Base-by-base conservation (phyloP, 352 stramenopile species). In the Blastocystis sp. region DNA sequence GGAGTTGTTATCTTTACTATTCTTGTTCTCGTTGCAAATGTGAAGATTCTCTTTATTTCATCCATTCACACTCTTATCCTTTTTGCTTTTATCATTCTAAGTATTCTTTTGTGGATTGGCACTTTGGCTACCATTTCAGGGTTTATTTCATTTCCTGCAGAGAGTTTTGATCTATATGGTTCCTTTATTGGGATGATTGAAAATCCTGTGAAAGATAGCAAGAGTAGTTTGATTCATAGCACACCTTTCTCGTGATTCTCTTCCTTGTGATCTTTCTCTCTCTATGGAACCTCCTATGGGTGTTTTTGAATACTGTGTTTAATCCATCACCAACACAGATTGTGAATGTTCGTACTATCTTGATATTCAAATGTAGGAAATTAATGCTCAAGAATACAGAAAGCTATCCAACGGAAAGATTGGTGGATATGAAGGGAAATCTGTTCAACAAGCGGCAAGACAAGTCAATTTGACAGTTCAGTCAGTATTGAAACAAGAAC, bases 81-180 rank as follows among this genome's bases (percentile, higher is more conserved):
- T 9, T 6, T 83, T 42, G 1, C 42, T 24, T 83, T 83, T 29
- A 59, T 65, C 29, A 16, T 67, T 3, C 12, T 29, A 5, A 83
- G 71, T 39, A 27, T 83, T 21, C 51, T 83, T 7, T 43, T 83
- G 54, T 83, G 71, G 71, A 51, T 83, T 16, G 3, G 24, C 24
- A 83, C 71, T 4, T 42, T 83, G 2, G 71, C 71, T 0, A 29
- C 58, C 5, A 83, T 59, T 29, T 65, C 71, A 14, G 71, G 46
- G 11, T 66, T 83, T 37, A 39, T 59, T 24, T 67, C 27, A 14
- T 83, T 83, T 19, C 71, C 71, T 12, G 71, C 71, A 42, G 71
- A 83, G 35, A 83, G 51, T 63, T 29, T 43, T 39, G 71, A 83
- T 65, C 71, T 83, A 24, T 83, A 83, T 56, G 71, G 71, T 11